A percentile compares a stretch with the other conserved stretches of the same genome.
These are phyloP conservation scores for Aspergillus mulundensis DNA, from an alignment of 495 filamentous ascomycete species.

Conservation along the genomic window DNA sequence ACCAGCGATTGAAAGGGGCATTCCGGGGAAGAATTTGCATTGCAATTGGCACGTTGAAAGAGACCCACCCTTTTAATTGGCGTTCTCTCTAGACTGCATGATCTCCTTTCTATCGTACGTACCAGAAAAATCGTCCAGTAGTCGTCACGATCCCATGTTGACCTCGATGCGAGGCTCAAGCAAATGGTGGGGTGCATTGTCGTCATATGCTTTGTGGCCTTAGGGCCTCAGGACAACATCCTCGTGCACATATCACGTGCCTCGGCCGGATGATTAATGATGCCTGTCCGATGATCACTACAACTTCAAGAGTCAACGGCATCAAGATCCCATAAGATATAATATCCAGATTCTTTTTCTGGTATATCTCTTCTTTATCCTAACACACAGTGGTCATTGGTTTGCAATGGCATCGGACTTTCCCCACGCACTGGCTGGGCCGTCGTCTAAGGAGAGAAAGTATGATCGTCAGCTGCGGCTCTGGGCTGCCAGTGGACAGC, in stretches of 20 bases:
- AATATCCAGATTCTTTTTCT: neutral
- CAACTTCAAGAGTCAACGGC: neutral
- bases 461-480: slow-evolving; percentile 95
- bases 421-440: slow-evolving; percentile 44
- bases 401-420: slow-evolving; percentile 36
- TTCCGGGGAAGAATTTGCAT: slow-evolving; percentile 9
- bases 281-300: neutral
- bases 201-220: slow-evolving; percentile 16
- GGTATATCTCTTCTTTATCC: too few species aligned
- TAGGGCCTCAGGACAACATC: neutral
- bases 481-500: slow-evolving; percentile 91
- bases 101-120: neutral
- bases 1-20: slow-evolving; percentile 7
- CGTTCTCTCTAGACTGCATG: neutral
- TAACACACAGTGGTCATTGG: slow-evolving; percentile 3
- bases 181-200: slow-evolving; percentile 11
- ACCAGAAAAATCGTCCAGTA: neutral
- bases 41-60: slow-evolving; percentile 3
- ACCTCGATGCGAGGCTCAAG: neutral
- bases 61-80: neutral
- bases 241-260: neutral
- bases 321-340: neutral
- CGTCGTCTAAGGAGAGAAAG: slow-evolving; percentile 83
- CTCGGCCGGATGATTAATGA: slow-evolving; percentile 1
- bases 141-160: neutral